Evolutionary conservation across 495 filamentous ascomycete species (phyloP).

Genomic region (Parmelia sp.): DNA sequence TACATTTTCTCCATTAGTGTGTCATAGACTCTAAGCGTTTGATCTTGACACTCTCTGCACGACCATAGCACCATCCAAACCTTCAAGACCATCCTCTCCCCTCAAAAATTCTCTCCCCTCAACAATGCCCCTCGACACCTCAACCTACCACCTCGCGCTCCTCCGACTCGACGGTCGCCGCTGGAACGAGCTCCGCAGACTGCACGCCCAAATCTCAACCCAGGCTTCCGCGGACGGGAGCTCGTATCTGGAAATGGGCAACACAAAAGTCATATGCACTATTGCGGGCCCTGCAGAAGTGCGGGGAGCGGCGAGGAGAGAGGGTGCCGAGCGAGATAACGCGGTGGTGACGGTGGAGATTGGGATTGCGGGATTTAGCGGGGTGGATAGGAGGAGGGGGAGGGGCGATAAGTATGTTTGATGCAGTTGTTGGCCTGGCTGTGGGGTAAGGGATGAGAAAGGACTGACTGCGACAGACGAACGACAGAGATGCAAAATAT

Average conservation of each 20-base stretch:
- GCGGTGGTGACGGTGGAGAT: conserved; percentile 76
- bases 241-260: conserved; percentile 88
- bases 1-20: too few relatives aligned
- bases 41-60: background rate
- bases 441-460: background rate
- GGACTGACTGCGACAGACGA: conserved; percentile 45
- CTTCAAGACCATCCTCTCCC: background rate
- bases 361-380: conserved; percentile 78
- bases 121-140: conserved; percentile 77
- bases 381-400: conserved; percentile 56
- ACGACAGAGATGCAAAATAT: conserved; percentile 73
- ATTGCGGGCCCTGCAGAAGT: conserved; percentile 74
- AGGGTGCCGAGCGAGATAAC: conserved; percentile 42
- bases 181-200: conserved; percentile 94
- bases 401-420: conserved; percentile 63
- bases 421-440: background rate
- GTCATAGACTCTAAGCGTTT: background rate
- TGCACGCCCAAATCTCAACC: conserved; percentile 83
- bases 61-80: background rate
- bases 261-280: conserved; percentile 93
- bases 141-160: conserved; percentile 74
- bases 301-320: conserved; percentile 42
- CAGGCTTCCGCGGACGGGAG: conserved; percentile 87
- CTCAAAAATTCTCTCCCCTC: background rate
- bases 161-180: conserved; percentile 89